A percentile compares a stretch with the other conserved stretches of the same genome.
Evolutionary conservation across 2,329 filamentous ascomycete species (phyloP).

Genomic region (Diplocarpon rosae): DNA sequence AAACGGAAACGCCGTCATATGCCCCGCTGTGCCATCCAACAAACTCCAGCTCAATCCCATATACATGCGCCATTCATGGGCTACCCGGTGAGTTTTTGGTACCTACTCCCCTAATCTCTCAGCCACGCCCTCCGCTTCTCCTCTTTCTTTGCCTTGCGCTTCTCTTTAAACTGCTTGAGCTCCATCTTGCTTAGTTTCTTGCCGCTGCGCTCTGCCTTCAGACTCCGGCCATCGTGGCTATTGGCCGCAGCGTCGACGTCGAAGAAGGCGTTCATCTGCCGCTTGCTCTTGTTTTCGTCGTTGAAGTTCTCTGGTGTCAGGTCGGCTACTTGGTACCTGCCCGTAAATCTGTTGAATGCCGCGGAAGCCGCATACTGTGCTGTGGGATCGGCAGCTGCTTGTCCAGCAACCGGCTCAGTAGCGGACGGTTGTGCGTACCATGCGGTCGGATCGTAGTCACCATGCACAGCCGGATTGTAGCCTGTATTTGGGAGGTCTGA

Average conservation of each 20-base stretch:
- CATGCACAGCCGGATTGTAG: slow-evolving; percentile 94
- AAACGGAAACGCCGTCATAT: no score
- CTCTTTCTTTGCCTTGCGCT: slow-evolving; percentile 79
- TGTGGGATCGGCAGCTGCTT: slow-evolving; percentile 30
- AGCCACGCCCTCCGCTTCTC: slow-evolving; percentile 91
- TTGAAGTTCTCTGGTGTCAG: slow-evolving; percentile 65
- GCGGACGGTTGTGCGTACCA: slow-evolving; percentile 65
- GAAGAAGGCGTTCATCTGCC: slow-evolving; percentile 92
- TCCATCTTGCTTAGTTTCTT: slow-evolving; percentile 80
- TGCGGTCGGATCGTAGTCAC: slow-evolving; percentile 92
- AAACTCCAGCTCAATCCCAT: neutral
- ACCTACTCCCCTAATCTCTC: slow-evolving; percentile 50
- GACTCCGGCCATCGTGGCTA: slow-evolving; percentile 74
- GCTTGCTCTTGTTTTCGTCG: slow-evolving; percentile 74
- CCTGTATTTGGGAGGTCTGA: slow-evolving; percentile 36
- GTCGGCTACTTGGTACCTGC: slow-evolving; percentile 61
- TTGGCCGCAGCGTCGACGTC: slow-evolving; percentile 93
- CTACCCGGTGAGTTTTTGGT: neutral
- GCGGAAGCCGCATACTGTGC: slow-evolving; percentile 55
- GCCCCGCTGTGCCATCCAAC: neutral
- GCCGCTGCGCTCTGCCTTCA: slow-evolving; percentile 80
- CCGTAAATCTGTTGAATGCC: slow-evolving; percentile 86
- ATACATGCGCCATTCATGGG: slow-evolving; percentile 3
- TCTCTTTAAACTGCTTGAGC: slow-evolving; percentile 84
- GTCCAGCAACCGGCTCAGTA: slow-evolving; percentile 26